Conservation (phyloP, 129 eudicot species). For the Chrysanthemum seticuspe region DNA sequence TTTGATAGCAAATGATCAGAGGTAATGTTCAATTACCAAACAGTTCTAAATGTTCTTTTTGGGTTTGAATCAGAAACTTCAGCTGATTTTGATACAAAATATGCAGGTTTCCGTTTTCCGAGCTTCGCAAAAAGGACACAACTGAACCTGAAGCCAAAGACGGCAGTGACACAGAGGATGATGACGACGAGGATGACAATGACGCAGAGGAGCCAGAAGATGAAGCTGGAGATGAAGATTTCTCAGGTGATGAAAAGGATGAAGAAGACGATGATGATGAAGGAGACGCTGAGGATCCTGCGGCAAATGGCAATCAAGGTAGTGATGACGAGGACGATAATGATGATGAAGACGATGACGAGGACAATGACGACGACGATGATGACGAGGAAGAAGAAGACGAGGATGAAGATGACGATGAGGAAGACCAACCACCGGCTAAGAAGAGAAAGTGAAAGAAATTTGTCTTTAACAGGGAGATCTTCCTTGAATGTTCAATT, state of each 20-base stretch:
- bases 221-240: slow-evolving; percentile 85
- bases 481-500: slow-evolving; percentile 15
- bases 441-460: slow-evolving; percentile 78
- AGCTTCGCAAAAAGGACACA: slow-evolving; percentile 45
- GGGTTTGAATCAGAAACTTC: not conserved
- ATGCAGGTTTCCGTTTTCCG: slow-evolving; percentile 67
- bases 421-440: slow-evolving; percentile 85
- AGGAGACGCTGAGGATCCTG: slow-evolving; percentile 57
- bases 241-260: slow-evolving; percentile 77
- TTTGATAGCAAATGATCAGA: slow-evolving; percentile 34
- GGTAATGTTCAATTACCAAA: slow-evolving; percentile 31
- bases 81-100: not conserved
- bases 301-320: slow-evolving; percentile 69
- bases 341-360: slow-evolving; percentile 60
- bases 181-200: slow-evolving; percentile 66
- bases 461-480: slow-evolving; percentile 7
- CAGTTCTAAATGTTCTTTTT: not conserved
- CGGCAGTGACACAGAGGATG: slow-evolving; percentile 81
- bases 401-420: slow-evolving; percentile 62
- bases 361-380: slow-evolving; percentile 50
- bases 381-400: slow-evolving; percentile 57
- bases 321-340: slow-evolving; percentile 68
- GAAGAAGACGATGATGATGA: slow-evolving; percentile 53
- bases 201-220: slow-evolving; percentile 60
- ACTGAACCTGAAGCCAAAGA: slow-evolving; percentile 70